phyloP scores from a whole-genome alignment of 108 stramenopile genomes.

The Cyclotella atomus region DNA sequence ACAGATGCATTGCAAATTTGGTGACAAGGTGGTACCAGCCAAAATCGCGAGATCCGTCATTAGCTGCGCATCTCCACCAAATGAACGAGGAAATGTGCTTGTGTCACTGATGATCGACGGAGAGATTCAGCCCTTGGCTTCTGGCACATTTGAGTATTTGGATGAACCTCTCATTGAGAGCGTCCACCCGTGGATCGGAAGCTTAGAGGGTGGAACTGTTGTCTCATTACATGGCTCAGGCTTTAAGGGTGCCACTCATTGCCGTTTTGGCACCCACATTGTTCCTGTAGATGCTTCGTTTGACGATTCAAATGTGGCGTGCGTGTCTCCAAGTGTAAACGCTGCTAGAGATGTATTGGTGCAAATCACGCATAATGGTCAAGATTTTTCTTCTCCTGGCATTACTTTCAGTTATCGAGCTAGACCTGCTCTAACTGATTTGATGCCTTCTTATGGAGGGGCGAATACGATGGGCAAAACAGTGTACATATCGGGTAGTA shows the following conservation, averaged over 20 bases:
- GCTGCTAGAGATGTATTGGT: conserved; percentile 17
- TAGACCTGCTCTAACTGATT: conserved; percentile 22
- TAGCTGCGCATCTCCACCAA: conserved; percentile 26
- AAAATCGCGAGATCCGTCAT: conserved; percentile 15
- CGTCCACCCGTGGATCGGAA: conserved; percentile 33
- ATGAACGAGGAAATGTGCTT: conserved; percentile 6
- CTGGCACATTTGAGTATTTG: conserved; percentile 43
- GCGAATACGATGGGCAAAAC: conserved; percentile 38
- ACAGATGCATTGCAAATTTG: conserved; percentile 39
- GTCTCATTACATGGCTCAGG: conserved; percentile 24
- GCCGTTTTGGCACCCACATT: conserved; percentile 29
- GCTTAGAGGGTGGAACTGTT: conserved; percentile 35
- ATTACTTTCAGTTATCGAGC: conserved; percentile 33
- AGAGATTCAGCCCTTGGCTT: conserved; percentile 16
- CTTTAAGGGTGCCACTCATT: conserved; percentile 31
- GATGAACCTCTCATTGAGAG: conserved; percentile 19
- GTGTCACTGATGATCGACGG: conserved; percentile 19
- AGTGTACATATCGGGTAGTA: conserved; percentile 35
- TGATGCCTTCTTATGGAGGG: conserved; percentile 47
- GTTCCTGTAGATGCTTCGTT: conserved; percentile 17
- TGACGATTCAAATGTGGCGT: conserved; percentile 13
- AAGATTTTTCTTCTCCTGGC: conserved; percentile 18
- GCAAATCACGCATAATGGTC: conserved; percentile 42
- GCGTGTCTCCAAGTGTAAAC: conserved; percentile 22
- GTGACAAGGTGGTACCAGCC: conserved; percentile 9